phyloP scores from a whole-genome alignment of 78 protist genomes.

The Dictyostelium intermedium region DNA sequence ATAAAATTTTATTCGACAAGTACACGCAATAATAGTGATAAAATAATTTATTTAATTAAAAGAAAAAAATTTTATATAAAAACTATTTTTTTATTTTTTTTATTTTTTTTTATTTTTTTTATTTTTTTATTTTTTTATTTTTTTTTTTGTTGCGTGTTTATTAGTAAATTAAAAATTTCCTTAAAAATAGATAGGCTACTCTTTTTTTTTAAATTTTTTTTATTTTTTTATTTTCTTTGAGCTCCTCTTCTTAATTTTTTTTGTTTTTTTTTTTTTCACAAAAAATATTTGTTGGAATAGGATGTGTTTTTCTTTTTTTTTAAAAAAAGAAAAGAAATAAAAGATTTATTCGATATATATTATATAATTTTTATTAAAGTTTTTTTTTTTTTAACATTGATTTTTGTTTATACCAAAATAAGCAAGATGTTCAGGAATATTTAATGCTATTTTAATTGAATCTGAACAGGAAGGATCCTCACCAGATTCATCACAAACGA shows the following conservation, averaged over 20 bases:
- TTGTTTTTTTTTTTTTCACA: no score
- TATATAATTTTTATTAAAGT: no score
- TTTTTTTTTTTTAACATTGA: conserved; percentile 8
- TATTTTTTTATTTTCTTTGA: no score
- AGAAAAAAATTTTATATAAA: not conserved
- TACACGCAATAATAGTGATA: not conserved
- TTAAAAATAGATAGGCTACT: not conserved
- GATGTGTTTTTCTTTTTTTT: no score
- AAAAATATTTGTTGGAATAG: no score
- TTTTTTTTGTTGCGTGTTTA: not conserved
- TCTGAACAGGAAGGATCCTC: conserved; percentile 61
- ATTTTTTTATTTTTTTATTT: not conserved
- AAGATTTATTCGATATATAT: no score
- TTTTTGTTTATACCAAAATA: conserved; percentile 32
- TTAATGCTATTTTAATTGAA: conserved; percentile 3
- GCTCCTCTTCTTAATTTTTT: no score
- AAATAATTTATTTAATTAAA: not conserved
- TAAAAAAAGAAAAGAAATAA: no score
- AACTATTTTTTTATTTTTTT: not conserved
- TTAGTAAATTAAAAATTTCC: not conserved
- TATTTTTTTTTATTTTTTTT: not conserved
- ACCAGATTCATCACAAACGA: conserved; percentile 33
- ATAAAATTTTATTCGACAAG: not conserved
- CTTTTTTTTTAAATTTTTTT: not conserved
- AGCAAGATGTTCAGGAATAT: conserved; percentile 27